Conservation (phyloP, 176 grass and related monocot species). For the Bothriochloa decipiens region DNA sequence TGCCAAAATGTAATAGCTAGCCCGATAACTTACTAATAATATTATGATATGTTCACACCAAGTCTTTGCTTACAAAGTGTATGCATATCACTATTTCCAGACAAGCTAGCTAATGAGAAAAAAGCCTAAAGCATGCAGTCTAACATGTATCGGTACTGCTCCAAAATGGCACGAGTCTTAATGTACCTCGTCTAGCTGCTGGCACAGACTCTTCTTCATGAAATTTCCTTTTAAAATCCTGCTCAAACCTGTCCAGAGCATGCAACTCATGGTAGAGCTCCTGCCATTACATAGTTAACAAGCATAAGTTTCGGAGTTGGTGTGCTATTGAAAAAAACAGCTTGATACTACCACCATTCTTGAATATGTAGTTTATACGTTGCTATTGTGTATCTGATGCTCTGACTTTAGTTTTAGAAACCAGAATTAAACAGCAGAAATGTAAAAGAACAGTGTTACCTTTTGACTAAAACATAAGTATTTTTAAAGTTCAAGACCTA, state of each 20-base stretch:
- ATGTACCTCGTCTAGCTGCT: slow-evolving; percentile 68
- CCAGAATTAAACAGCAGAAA: not conserved
- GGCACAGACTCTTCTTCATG: slow-evolving; percentile 75
- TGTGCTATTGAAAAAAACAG: not conserved
- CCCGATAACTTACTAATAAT: not conserved
- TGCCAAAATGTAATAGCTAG: not conserved
- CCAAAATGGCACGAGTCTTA: not conserved
- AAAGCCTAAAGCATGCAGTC: not conserved
- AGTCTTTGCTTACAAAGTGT: not conserved
- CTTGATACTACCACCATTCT: not conserved
- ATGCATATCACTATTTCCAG: not conserved
- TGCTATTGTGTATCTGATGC: not conserved
- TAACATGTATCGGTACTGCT: slow-evolving; percentile 3
- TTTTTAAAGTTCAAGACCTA: slow-evolving; percentile 8
- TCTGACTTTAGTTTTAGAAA: not conserved
- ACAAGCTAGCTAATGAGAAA: slow-evolving; percentile 12
- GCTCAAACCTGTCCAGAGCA: slow-evolving; percentile 83
- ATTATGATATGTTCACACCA: not conserved
- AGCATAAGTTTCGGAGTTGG: slow-evolving; percentile 35
- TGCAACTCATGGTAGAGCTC: slow-evolving; percentile 96
- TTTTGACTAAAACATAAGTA: not conserved
- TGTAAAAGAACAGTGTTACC: not conserved
- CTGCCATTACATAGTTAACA: slow-evolving; percentile 48
- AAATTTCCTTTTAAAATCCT: slow-evolving; percentile 86
- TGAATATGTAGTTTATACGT: not conserved